Conservation (phyloP, 371 early-diverging fungal species). For the Zopfochytrium polystomum region DNA sequence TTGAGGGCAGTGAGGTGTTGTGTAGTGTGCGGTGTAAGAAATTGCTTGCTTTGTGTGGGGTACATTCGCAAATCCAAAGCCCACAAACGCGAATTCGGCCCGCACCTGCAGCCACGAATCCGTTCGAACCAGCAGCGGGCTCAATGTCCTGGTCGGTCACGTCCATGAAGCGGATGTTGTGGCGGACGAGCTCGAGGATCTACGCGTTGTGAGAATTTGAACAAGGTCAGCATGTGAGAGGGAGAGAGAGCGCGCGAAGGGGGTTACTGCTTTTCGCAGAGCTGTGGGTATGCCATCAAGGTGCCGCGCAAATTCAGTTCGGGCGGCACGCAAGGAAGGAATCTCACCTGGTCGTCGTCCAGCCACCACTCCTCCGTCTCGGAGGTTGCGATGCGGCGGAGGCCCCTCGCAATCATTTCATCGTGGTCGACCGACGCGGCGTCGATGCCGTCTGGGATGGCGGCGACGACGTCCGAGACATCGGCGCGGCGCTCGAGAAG, state of each 20-base stretch:
- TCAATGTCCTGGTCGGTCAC: slow-evolving; percentile 68
- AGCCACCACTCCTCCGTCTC: neutral
- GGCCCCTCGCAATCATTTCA: neutral
- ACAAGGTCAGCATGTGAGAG: too few relatives aligned
- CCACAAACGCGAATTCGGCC: too few relatives aligned
- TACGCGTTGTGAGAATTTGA: too few relatives aligned
- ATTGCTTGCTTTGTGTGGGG: neutral
- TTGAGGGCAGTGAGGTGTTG: neutral
- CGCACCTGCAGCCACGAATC: slow-evolving; percentile 25
- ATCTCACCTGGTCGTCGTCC: neutral
- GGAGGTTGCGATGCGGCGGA: neutral
- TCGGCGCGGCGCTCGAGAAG: neutral
- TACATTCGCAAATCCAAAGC: neutral
- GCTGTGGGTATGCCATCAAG: too few relatives aligned
- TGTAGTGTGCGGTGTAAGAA: neutral
- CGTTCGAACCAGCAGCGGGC: neutral
- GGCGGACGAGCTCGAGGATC: slow-evolving; percentile 64
- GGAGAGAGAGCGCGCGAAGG: too few relatives aligned
- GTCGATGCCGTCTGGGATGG: neutral
- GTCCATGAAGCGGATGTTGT: slow-evolving; percentile 77
- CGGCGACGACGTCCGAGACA: neutral
- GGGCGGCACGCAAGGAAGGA: too few relatives aligned
- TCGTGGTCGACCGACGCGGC: too few relatives aligned
- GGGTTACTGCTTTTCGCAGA: too few relatives aligned
- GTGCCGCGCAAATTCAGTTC: too few relatives aligned